Percentiles rank a stretch among this genome's conserved stretches.
Evolutionary conservation across 2,329 filamentous ascomycete genomes (phyloP).

Genomic region (Arthrobotrys sinensis): DNA sequence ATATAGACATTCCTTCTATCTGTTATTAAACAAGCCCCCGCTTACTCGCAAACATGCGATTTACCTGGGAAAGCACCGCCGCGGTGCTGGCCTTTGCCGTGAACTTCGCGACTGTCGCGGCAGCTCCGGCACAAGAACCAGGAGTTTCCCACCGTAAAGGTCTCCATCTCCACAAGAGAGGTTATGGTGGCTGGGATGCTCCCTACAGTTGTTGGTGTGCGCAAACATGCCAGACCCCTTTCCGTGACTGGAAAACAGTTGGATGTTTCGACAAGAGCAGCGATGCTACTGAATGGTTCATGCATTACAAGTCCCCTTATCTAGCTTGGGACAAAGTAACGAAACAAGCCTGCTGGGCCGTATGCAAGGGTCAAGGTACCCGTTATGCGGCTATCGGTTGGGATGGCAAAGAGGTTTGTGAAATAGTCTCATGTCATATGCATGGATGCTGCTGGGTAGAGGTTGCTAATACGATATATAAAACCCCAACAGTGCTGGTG

Average conservation of each 20-base stretch:
- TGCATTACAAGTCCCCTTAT: not conserved
- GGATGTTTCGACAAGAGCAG: not conserved
- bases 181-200: not conserved
- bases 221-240: not conserved
- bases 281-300: not conserved
- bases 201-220: not conserved
- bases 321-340: not conserved
- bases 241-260: not conserved
- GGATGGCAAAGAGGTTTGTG: conserved; percentile 1
- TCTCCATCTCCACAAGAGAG: conserved; percentile 2
- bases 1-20: not conserved
- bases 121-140: not conserved
- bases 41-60: not conserved
- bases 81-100: not conserved
- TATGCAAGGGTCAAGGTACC: conserved; percentile 9
- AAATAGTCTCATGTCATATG: not conserved
- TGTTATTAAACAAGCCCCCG: not conserved
- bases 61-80: not conserved
- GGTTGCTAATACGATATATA: not conserved
- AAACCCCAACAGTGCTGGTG: not conserved
- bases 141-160: not conserved
- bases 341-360: not conserved
- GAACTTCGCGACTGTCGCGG: not conserved
- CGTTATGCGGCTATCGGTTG: conserved; percentile 22
- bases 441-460: not conserved